Conservation (phyloP, 2,329 filamentous ascomycete genomes). For the Apiospora hydei region DNA sequence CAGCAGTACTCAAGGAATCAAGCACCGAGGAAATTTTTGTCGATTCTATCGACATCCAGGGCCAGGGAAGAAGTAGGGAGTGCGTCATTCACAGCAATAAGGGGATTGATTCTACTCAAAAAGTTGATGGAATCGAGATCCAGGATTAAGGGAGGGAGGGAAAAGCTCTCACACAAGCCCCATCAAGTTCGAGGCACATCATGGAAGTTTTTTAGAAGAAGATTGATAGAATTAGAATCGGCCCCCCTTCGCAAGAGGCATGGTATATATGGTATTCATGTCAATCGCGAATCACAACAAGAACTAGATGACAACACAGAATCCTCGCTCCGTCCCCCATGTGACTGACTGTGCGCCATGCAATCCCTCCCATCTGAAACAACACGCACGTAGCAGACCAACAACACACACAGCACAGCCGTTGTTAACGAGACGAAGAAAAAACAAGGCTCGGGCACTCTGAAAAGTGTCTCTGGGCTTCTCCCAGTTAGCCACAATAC, state of each 20-base stretch:
- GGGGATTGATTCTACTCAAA: not conserved
- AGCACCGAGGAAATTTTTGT: too few species aligned
- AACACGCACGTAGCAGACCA: not conserved
- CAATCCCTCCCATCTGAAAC: not conserved
- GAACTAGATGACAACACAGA: not conserved
- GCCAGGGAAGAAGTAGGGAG: too few species aligned
- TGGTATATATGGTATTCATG: slow-evolving; percentile 19
- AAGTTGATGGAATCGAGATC: not conserved
- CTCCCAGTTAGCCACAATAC: not conserved
- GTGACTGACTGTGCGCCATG: not conserved
- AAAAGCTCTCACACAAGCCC: not conserved
- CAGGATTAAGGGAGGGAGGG: not conserved
- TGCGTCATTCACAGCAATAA: not conserved
- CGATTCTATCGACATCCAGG: too few species aligned
- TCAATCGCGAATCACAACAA: not conserved
- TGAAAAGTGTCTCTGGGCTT: not conserved
- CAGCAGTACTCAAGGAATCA: not conserved
- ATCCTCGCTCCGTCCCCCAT: not conserved
- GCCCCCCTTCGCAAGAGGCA: not conserved
- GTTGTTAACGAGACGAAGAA: not conserved
- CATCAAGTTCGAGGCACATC: not conserved
- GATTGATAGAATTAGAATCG: not conserved
- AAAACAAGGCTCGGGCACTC: not conserved
- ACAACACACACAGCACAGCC: not conserved
- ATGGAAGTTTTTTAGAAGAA: not conserved